Base-by-base conservation (phyloP, 2,329 filamentous ascomycete genomes). In the Pseudogymnoascus sp. region DNA sequence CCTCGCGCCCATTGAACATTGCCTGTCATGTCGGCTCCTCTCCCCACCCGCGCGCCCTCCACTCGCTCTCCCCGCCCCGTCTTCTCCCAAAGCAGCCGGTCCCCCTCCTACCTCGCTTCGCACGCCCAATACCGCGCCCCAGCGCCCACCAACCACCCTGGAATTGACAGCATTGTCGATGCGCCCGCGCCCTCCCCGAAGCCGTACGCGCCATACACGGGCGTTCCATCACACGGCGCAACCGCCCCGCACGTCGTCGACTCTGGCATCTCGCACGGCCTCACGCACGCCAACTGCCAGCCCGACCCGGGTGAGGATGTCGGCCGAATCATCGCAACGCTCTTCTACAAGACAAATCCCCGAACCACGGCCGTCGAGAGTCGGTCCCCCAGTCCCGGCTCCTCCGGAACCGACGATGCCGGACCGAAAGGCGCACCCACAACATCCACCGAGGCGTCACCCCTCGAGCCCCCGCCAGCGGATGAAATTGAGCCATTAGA, bases 101-200 rank as follows among this genome's bases (percentile, higher is more conserved):
- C 80, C 74, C 81, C 79, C 71, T 86, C 83, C 12, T 86, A 83
- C 69, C 75, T 86, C 61, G 78, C 79, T 70, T 83, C 86, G 65
- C 81, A 86, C 68, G 83, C 86, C 71, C 82, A 86, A 68, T 85
- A 84, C 65, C 81, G 83, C 57, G 81, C 82, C 9, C 76, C 70
- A 34, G 69, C 68, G 57, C 70, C 79, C 54, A 82, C 85, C 28
- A 76, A 75, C 62, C 78, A 81, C 70, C 82, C 83, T 64, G 83
- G 83, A 64, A 87, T 87, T 67, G 84, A 87, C 69, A 84, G 82
- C 50, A 82, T 87, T 14, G 79, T 87, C 59, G 84, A 87, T 70
- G 80, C 71, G 30, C 70, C 73, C 34, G 71, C 70, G 39, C 25
- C 18, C 69, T 74, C 62, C 25, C 70, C 75, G 57, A 78, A 75